Percentiles rank a stretch among this genome's conserved stretches.
phyloP scores from a whole-genome alignment of 176 grass and related monocot species.

The Oryza punctata region DNA sequence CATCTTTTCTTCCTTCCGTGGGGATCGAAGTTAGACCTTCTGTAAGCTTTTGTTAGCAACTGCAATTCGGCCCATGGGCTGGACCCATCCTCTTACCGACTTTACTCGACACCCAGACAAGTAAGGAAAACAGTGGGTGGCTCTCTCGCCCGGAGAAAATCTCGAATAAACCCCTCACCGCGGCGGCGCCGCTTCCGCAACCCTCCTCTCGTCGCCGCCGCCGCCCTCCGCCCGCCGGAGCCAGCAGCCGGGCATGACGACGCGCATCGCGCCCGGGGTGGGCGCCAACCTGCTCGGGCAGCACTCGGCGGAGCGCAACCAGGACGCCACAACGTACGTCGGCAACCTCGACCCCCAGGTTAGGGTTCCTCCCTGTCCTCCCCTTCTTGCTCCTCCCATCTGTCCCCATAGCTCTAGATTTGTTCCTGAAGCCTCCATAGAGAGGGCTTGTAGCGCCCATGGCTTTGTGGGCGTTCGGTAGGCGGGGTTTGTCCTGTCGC shows the following conservation, averaged over 20 bases:
- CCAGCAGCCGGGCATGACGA: slow-evolving; percentile 59
- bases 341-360: slow-evolving; percentile 97
- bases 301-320: slow-evolving; percentile 97
- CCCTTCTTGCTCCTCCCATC: background rate
- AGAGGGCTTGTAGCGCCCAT: background rate
- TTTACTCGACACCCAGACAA: too few relatives aligned
- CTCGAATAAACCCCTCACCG: slow-evolving; percentile 34
- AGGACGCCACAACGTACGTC: slow-evolving; percentile 97
- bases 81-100: too few relatives aligned
- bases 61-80: too few relatives aligned
- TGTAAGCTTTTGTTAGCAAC: too few relatives aligned
- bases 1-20: too few relatives aligned
- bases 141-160: background rate
- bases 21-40: too few relatives aligned
- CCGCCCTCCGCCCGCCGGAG: background rate
- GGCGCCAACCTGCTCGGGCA: slow-evolving; percentile 92
- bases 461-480: background rate
- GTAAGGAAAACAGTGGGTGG: too few relatives aligned
- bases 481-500: background rate
- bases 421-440: background rate
- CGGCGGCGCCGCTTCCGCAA: background rate
- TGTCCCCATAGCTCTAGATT: slow-evolving; percentile 2
- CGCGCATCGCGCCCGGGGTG: slow-evolving; percentile 95
- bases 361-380: slow-evolving; percentile 30
- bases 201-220: background rate